These are phyloP conservation scores for Pseudevernia furfuracea DNA, from an alignment of 495 filamentous ascomycete species.

Conservation along the genomic window DNA sequence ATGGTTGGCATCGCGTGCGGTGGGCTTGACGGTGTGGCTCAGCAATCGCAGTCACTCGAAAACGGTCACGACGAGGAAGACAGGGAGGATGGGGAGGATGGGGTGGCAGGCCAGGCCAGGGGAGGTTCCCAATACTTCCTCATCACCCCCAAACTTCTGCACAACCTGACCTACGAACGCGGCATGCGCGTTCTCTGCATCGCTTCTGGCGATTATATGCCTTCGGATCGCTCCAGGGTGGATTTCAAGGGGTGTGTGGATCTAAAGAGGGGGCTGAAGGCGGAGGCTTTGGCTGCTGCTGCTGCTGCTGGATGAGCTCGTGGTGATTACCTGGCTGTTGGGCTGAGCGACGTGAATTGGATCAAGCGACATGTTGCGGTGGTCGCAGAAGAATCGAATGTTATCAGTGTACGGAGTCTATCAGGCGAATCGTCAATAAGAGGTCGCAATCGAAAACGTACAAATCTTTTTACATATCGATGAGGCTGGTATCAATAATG, in stretches of 20 bases:
- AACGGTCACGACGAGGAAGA: slow-evolving; percentile 22
- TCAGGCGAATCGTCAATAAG: not conserved
- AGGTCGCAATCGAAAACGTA: not conserved
- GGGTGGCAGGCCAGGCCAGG: slow-evolving; percentile 9
- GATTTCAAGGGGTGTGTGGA: slow-evolving; percentile 28
- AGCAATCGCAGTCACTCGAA: not conserved
- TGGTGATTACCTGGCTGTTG: not conserved
- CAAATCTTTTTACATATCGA: too few species aligned
- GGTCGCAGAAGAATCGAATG: too few species aligned
- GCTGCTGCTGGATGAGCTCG: not conserved
- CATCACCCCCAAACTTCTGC: slow-evolving; percentile 95
- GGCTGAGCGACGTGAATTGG: not conserved
- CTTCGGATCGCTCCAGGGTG: slow-evolving; percentile 36
- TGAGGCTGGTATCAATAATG: too few species aligned
- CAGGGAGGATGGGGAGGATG: slow-evolving; percentile 3
- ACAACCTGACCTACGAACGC: slow-evolving; percentile 72
- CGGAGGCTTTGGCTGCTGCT: not conserved
- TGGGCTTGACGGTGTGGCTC: not conserved
- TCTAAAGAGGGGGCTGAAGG: slow-evolving; percentile 21
- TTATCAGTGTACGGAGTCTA: not conserved
- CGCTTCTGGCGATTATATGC: slow-evolving; percentile 86
- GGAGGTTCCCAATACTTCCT: slow-evolving; percentile 72
- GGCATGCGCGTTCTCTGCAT: slow-evolving; percentile 93
- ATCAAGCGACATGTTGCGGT: not conserved
- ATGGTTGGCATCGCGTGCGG: slow-evolving; percentile 90